Evolutionary conservation across 495 filamentous ascomycete genomes (phyloP), one percentile per base, ranked within the genome.

Genomic region (Daldinia bambusicola): DNA sequence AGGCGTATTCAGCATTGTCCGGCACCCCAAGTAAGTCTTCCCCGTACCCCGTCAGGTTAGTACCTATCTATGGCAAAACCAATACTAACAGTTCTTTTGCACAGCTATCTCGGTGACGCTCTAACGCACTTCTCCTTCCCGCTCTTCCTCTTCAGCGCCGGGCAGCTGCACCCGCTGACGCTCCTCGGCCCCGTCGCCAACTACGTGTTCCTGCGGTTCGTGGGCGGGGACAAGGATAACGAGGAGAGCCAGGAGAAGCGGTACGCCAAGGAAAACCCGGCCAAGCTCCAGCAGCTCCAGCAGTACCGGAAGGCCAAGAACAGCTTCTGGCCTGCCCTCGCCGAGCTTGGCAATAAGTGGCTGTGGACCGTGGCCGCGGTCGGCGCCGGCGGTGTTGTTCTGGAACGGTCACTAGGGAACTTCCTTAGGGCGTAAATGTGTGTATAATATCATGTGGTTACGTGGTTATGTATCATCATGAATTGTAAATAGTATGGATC

Each of bases 1-100:
- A 31, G 86, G 86, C 1, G 86, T 89, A 14, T 88, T 87, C 86
- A 84, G 85, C 58, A 76, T 89, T 41, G 86, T 89, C 8, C 78
- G 87, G 32, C 86, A 89, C 78, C 87, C 87, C 0, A 88, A 89
- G 87, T 89, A 78, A 75, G 86, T 80, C 26, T 36, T 8, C 13
- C 6, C 30, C 31, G 6, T 55, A 2, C 36, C 34, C 1, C 12
- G 9, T 16, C 10, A 16, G n/a, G n/a, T n/a, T n/a, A n/a, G n/a
- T n/a, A n/a, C n/a, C 2, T 32, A 18, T 32, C 9, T 62, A 12
- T 3, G 26, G 26, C 26, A 26, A 26, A 56, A 5, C 43, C 22
- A 14, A 36, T 36, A 51, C 72, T 63, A 74, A 71, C 26, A n/a
- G n/a, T n/a, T n/a, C n/a, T n/a, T 7, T 0, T 51, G 1, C 20